Evolutionary conservation across 805 yeast species (phyloP), one percentile per base, ranked within the genome.

Genomic region (Suhomyces sp.): DNA sequence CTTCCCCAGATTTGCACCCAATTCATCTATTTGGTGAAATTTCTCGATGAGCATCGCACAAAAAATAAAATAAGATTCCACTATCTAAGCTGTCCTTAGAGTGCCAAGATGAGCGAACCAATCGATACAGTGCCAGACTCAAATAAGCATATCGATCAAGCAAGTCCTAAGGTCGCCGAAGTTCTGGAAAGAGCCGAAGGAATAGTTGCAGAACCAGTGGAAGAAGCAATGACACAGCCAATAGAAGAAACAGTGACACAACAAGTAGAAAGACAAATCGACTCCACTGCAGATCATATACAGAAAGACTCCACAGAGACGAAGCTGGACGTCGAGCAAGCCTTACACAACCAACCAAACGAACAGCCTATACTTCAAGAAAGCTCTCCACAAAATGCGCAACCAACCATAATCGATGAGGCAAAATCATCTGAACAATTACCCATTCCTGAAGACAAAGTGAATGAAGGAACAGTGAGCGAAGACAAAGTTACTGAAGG

Each of bases 31-130:
- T 13, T 9, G n/a, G 42, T 31, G 29, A 36, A 46, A 47, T 23
- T 36, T 19, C 17, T 8, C 23, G 49, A 47, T 47, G 49, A 47
- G 49, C 49, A 47, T 47, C 49, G 36, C 49, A 36, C 36, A 35
- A 47, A 47, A 22, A 42, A 27, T 27, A 42, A 22, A 36, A 19
- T 19, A 24, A 19, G 22, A n/a, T 42, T 38, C 24, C 9, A 19
- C 5, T 38, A 19, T 13, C 15, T n/a, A 33, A 33, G n/a, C 7
- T 19, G 23, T 17, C 13, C 6, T 38, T 6, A 19, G 19, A 38
- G 42, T 38, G 24, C 17, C 17, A 38, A 38, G 42, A 38, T 38
- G 42, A 19, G 24, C 19, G 42, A 38, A 10, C 24, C 42, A 19
- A 38, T 17, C 19, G 42, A 38, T 19, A 19, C 13, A 17, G n/a